A percentile compares a stretch with the other conserved stretches of the same genome.
Conservation (phyloP, 202 grass and related monocot genomes). For the Carex sylvatica region DNA sequence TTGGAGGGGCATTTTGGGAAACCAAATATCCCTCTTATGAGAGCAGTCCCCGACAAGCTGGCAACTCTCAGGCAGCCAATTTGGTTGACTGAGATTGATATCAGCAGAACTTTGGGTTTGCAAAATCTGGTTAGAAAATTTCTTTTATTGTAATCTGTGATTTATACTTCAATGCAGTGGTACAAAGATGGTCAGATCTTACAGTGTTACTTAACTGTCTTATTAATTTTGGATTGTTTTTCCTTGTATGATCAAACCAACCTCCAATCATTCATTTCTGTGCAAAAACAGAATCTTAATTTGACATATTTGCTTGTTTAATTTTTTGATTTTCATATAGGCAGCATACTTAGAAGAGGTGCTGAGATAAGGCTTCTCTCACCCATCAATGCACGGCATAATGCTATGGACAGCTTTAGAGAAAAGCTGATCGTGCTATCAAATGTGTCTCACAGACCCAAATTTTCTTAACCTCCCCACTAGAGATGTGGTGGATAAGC, state of each 20-base stretch:
- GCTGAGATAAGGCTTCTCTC: slow-evolving; percentile 74
- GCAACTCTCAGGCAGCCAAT: slow-evolving; percentile 77
- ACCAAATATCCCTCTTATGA: slow-evolving; percentile 86
- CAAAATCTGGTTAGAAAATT: slow-evolving; percentile 44
- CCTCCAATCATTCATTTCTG: background rate
- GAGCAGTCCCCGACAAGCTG: slow-evolving; percentile 81
- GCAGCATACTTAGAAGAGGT: slow-evolving; percentile 86
- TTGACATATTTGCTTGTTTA: background rate
- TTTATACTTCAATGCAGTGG: background rate
- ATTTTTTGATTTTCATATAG: slow-evolving; percentile 26
- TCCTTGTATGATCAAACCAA: background rate
- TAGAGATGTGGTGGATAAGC: slow-evolving; percentile 62
- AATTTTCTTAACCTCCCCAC: slow-evolving; percentile 60
- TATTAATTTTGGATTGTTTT: background rate
- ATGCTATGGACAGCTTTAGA: slow-evolving; percentile 86
- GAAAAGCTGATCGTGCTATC: slow-evolving; percentile 55
- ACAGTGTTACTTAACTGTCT: background rate
- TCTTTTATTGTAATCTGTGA: background rate
- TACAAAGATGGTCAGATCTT: background rate
- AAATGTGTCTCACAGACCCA: slow-evolving; percentile 96
- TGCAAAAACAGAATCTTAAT: background rate
- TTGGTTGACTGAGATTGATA: slow-evolving; percentile 96
- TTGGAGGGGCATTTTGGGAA: slow-evolving; percentile 89
- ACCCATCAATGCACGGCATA: slow-evolving; percentile 71
- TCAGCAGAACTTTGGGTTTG: slow-evolving; percentile 68